phyloP scores from a whole-genome alignment of 1,284 basidiomycete species.

The Bothia castanella region DNA sequence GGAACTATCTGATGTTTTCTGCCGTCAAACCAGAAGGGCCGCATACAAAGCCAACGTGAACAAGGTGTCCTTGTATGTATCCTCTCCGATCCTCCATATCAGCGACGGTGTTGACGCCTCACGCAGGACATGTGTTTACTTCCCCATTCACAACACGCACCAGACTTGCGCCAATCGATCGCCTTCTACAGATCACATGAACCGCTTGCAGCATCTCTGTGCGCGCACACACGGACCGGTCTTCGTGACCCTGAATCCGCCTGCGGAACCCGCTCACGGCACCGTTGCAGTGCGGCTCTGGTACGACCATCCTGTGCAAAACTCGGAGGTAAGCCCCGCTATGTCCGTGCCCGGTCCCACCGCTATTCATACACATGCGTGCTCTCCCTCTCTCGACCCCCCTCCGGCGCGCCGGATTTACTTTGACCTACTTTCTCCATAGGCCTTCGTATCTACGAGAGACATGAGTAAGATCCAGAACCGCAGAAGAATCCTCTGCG shows the following conservation, averaged over 20 bases:
- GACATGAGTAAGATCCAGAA: constrained; percentile 61
- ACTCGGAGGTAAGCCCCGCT: constrained; percentile 38
- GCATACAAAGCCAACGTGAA: constrained; percentile 49
- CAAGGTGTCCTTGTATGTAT: constrained; percentile 60
- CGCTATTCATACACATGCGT: not conserved
- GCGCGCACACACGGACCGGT: constrained; percentile 59
- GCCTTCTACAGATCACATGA: constrained; percentile 63
- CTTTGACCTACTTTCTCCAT: not conserved
- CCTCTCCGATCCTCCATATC: not conserved
- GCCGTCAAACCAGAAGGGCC: constrained; percentile 35
- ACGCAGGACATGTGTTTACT: constrained; percentile 42
- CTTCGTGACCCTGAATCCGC: constrained; percentile 77
- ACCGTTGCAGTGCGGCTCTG: constrained; percentile 51
- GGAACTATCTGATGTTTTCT: constrained; percentile 69
- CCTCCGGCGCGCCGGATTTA: no score
- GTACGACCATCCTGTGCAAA: constrained; percentile 71
- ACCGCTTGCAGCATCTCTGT: constrained; percentile 69
- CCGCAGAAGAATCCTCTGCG: constrained; percentile 61
- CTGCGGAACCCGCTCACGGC: constrained; percentile 53
- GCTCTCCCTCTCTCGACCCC: no score
- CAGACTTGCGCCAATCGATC: no score
- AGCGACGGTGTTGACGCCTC: not conserved
- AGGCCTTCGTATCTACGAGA: constrained; percentile 57
- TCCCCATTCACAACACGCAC: constrained; percentile 2
- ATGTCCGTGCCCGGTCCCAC: not conserved